Conservation (phyloP, 352 stramenopile species). For the Phytophthora cryptogea region DNA sequence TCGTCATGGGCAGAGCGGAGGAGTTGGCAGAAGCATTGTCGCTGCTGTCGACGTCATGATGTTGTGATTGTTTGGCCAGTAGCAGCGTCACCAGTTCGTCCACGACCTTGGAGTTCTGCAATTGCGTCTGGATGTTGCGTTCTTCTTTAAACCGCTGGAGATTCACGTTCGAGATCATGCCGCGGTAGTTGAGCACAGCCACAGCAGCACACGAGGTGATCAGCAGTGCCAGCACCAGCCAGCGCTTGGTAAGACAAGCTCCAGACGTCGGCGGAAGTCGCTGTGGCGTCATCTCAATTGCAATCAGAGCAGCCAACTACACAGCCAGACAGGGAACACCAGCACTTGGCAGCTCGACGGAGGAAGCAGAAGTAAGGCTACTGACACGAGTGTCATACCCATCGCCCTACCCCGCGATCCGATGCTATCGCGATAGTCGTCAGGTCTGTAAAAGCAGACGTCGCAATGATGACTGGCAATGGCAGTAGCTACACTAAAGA, state of each 20-base stretch:
- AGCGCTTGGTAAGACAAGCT: slow-evolving; percentile 5
- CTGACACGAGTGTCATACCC: slow-evolving; percentile 10
- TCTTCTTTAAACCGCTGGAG: not conserved
- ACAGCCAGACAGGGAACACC: not conserved
- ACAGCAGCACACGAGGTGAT: slow-evolving; percentile 25
- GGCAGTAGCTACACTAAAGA: not conserved
- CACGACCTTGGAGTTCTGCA: slow-evolving; percentile 16
- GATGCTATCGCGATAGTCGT: slow-evolving; percentile 19
- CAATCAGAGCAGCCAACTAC: no score
- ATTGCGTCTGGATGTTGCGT: slow-evolving; percentile 6
- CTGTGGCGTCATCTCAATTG: slow-evolving; percentile 8
- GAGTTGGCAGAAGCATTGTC: not conserved
- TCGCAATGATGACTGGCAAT: not conserved
- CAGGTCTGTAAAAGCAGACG: slow-evolving; percentile 15
- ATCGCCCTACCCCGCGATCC: slow-evolving; percentile 26
- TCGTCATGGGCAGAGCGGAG: no score
- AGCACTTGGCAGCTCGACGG: not conserved
- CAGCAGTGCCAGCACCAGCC: slow-evolving; percentile 29
- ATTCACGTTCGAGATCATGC: slow-evolving; percentile 17
- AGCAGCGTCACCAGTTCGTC: slow-evolving; percentile 30
- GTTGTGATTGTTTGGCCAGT: slow-evolving; percentile 17
- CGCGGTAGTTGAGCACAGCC: slow-evolving; percentile 42
- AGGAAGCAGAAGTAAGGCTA: slow-evolving; percentile 11
- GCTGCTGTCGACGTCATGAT: not conserved
- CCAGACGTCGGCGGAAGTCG: slow-evolving; percentile 2